Conservation (phyloP, 306 rosid species). For the Quercus mongolica region DNA sequence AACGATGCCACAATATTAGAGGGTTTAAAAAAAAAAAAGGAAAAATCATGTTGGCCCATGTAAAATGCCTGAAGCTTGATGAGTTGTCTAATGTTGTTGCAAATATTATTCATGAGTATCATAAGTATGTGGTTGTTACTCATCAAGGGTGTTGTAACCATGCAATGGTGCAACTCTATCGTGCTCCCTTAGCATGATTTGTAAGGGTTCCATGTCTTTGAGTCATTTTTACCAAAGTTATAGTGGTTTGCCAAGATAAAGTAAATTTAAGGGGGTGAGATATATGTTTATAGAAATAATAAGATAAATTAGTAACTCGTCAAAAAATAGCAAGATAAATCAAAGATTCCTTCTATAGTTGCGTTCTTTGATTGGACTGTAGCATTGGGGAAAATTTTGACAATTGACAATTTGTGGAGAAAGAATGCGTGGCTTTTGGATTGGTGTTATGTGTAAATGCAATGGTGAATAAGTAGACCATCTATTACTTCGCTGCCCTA, state of each 20-base stretch:
- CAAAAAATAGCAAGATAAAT: too few species aligned
- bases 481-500: too few species aligned
- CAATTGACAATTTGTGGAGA: too few species aligned
- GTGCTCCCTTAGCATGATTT: not conserved
- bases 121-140: not conserved
- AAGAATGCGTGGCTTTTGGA: too few species aligned
- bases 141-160: not conserved
- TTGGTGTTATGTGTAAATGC: too few species aligned
- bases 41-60: not conserved
- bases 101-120: not conserved
- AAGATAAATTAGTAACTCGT: not conserved
- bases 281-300: not conserved
- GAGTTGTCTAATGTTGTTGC: not conserved
- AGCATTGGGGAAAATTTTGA: too few species aligned
- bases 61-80: not conserved
- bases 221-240: not conserved
- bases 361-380: too few species aligned
- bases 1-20: too few species aligned
- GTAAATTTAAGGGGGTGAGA: not conserved
- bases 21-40: too few species aligned
- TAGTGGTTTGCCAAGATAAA: not conserved
- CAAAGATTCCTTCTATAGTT: too few species aligned
- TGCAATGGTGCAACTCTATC: not conserved
- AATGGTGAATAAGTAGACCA: too few species aligned
- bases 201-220: not conserved